Evolutionary conservation across 257 asterid species (phyloP), one percentile per base, ranked within the genome.

Genomic region (Ophiorrhiza pumila): DNA sequence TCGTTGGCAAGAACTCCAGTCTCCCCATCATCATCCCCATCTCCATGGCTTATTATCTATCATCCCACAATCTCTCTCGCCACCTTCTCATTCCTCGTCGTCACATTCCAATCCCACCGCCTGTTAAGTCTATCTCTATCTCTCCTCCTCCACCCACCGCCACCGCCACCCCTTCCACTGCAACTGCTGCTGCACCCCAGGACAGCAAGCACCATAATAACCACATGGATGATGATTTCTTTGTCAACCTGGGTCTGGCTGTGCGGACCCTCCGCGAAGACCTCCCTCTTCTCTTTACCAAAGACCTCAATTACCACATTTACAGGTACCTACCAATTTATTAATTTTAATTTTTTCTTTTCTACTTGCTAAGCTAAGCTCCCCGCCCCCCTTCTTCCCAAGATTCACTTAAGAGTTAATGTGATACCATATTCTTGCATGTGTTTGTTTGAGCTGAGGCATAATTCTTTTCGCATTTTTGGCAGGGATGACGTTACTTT

Each of bases 251-350:
- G 34, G 98, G 98, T 32, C 77, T 83, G 41, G 97, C 97, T 73
- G 96, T 93, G 7, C 85, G 97, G 43, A 93, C 96, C 29, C 98
- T 93, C 2, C 89, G 98, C 12, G 96, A 93, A 81, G 98, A 93
- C 83, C 73, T 87, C 7, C 98, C 97, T 27, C 76, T 76, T 35
- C 82, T 89, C 81, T 93, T 89, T 78, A 50, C 83, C 88, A 91
- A 82, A 76, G 98, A 93, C 86, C 97, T 87, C 57, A 85, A 91
- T 85, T 93, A 86, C 70, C 85, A 82, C 47, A 93, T 93, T 80
- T 93, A 93, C 87, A 89, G 98, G 95, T 81, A 71, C 20, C n/a
- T n/a, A n/a, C n/a, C n/a, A n/a, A n/a, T n/a, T n/a, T n/a, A n/a
- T n/a, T n/a, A n/a, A n/a, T n/a, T n/a, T n/a, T n/a, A n/a, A n/a